Evolutionary conservation across 148 eudicot species (phyloP), one percentile per base, ranked within the genome.

Genomic region (Rhododendron kiyosumense): DNA sequence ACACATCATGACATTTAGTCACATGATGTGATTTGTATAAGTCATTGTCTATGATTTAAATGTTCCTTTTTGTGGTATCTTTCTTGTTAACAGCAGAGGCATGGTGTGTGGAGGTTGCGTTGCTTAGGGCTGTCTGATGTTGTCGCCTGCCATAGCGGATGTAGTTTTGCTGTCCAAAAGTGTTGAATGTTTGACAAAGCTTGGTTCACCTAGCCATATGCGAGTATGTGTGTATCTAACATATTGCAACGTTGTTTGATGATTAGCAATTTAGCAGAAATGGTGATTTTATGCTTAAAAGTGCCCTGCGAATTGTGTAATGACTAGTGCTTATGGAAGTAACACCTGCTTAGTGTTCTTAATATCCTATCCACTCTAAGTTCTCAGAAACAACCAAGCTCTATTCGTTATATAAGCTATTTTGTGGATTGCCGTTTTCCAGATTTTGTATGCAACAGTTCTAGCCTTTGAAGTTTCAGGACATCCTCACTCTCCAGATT

Each of bases 71-170:
- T 18, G 41, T 49, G 20, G 20, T 73, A 30, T 18, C 5, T 8
- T 78, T n/a, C 28, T 43, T 81, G 81, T 32, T 22, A 59, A 61
- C 83, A 91, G 92, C 89, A 91, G 96, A 92, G 93, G 94, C 20
- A 93, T 95, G 28, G 91, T 95, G 83, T 95, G 98, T 79, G 97
- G 98, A 88, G 98, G 98, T 18, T 95, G 98, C 20, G 93, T 76
- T 90, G 94, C 93, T 41, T 91, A 89, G 87, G 59, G 65, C 71
- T 26, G n/a, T 20, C 34, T 46, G 34, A 65, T 28, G 77, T 17
- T 32, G 3, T 38, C 38, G 22, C 32, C 41, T 9, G 22, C 4
- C 24, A 9, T 2, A 24, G 7, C 0, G 41, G 38, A 32, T 34
- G 65, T 41, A 51, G 78, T 34, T 85, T 82, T 75, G 76, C 46